phyloP scores from a whole-genome alignment of 2,329 filamentous ascomycete species.

The Tolypocladium inflatum region DNA sequence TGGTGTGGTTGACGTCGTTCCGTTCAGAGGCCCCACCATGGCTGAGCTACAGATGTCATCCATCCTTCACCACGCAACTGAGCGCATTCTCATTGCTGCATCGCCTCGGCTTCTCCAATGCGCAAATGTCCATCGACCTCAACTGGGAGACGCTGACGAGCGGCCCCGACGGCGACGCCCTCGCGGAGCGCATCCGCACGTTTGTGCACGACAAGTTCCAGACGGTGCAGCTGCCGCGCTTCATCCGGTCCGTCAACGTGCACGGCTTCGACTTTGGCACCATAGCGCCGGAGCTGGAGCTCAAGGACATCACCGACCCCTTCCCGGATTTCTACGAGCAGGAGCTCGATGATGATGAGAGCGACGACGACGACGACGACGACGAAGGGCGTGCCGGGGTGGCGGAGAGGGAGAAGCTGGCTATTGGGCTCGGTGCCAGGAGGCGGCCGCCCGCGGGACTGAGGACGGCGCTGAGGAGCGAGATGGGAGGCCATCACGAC shows the following conservation, averaged over 20 bases:
- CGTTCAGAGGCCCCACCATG: background rate
- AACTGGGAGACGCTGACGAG: slow-evolving; percentile 91
- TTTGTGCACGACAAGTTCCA: slow-evolving; percentile 98
- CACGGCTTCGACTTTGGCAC: slow-evolving; percentile 89
- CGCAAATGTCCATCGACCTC: slow-evolving; percentile 87
- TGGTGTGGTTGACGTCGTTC: background rate
- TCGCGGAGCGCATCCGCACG: slow-evolving; percentile 77
- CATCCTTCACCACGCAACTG: background rate
- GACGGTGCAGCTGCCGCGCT: slow-evolving; percentile 78
- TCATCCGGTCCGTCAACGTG: slow-evolving; percentile 93
- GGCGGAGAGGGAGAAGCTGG: slow-evolving; percentile 5
- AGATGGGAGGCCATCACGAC: slow-evolving; percentile 26
- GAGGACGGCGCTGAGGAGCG: slow-evolving; percentile 22
- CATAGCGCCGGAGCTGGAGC: slow-evolving; percentile 73
- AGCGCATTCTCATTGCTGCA: background rate
- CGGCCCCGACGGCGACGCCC: slow-evolving; percentile 74
- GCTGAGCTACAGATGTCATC: background rate
- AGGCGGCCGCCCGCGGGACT: slow-evolving; percentile 11
- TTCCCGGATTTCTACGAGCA: slow-evolving; percentile 94
- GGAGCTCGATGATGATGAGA: slow-evolving; percentile 47
- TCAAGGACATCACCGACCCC: slow-evolving; percentile 95
- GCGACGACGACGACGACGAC: slow-evolving; percentile 25
- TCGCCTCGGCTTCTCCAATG: background rate
- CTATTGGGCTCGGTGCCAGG: slow-evolving; percentile 1
- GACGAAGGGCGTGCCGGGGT: slow-evolving; percentile 25